phyloP scores from a whole-genome alignment of 768 basidiomycete species.

The Pisolithus microcarpus region DNA sequence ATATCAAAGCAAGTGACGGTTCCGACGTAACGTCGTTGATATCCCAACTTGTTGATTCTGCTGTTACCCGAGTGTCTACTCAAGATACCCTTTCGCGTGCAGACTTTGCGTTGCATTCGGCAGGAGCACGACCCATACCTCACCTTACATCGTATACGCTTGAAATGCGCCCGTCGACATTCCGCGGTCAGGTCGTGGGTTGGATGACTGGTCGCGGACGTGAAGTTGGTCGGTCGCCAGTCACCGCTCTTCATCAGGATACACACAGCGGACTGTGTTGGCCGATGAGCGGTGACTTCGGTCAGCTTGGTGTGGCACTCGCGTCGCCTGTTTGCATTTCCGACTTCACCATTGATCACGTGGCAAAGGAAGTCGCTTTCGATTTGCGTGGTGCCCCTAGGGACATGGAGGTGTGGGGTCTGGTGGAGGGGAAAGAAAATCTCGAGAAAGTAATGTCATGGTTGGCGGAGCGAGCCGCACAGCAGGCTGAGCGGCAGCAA shows the following conservation, averaged over 20 bases:
- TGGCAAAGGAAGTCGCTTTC: conserved; percentile 72
- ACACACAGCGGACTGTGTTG: conserved; percentile 82
- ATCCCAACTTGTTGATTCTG: conserved; percentile 66
- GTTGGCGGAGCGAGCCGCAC: conserved; percentile 37
- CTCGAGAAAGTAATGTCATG: conserved; percentile 52
- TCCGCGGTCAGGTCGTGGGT: conserved; percentile 44
- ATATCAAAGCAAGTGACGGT: conserved; percentile 69
- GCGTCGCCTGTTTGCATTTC: conserved; percentile 49
- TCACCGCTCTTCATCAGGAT: conserved; percentile 85
- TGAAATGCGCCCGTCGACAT: conserved; percentile 49
- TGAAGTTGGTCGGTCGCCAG: conserved; percentile 71
- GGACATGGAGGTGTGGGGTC: conserved; percentile 86
- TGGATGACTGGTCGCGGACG: conserved; percentile 56
- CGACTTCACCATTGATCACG: conserved; percentile 83
- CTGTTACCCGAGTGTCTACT: conserved; percentile 53
- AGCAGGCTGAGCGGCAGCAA: conserved; percentile 27
- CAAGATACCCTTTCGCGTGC: conserved; percentile 77
- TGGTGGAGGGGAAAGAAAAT: conserved; percentile 76
- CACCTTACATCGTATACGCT: conserved; percentile 76
- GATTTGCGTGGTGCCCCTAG: conserved; percentile 77
- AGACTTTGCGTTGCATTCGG: conserved; percentile 82
- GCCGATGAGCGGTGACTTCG: conserved; percentile 76
- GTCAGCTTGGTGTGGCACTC: conserved; percentile 79
- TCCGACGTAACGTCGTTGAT: conserved; percentile 68
- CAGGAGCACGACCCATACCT: conserved; percentile 76